These are phyloP conservation scores for Moringa oleifera DNA, from an alignment of 345 rosid species.

Conservation along the genomic window DNA sequence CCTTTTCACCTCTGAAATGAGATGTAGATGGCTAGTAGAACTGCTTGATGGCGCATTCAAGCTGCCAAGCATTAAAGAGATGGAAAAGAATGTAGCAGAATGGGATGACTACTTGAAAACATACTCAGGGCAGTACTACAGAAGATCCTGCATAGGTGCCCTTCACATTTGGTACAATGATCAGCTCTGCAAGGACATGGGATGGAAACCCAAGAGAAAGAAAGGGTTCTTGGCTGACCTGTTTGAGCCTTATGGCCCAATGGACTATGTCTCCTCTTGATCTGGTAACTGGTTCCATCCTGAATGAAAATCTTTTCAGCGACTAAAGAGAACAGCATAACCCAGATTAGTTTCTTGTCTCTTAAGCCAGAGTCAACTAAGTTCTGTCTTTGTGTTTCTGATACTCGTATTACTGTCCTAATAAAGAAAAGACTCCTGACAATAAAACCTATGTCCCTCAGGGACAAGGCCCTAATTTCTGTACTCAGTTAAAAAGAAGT, in stretches of 20 bases:
- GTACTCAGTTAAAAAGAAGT: too few species aligned
- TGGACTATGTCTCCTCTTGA: constrained; percentile 18
- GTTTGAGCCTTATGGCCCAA: constrained; percentile 29
- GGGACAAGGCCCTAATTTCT: too few species aligned
- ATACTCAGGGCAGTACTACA: constrained; percentile 10
- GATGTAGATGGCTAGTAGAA: constrained; percentile 26
- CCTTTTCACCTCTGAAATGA: constrained; percentile 18
- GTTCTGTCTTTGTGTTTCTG: too few species aligned
- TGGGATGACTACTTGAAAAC: constrained; percentile 27
- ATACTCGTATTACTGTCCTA: too few species aligned
- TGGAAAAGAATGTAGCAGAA: constrained; percentile 24
- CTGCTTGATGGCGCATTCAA: constrained; percentile 21
- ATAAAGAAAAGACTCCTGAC: too few species aligned
- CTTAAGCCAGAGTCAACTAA: too few species aligned
- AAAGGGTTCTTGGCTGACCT: constrained; percentile 25
- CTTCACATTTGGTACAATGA: constrained; percentile 25
- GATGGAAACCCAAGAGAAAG: constrained; percentile 23
- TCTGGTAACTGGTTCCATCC: too few species aligned
- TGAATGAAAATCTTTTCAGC: too few species aligned
- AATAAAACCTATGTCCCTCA: too few species aligned
- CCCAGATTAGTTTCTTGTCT: too few species aligned
- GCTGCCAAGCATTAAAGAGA: constrained; percentile 23
- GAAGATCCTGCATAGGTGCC: constrained; percentile 20
- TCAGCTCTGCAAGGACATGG: constrained; percentile 30
- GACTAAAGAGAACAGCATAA: too few species aligned